phyloP scores from a whole-genome alignment of 192 early-diverging fungal genomes.

The Phlyctochytrium bullatum region DNA sequence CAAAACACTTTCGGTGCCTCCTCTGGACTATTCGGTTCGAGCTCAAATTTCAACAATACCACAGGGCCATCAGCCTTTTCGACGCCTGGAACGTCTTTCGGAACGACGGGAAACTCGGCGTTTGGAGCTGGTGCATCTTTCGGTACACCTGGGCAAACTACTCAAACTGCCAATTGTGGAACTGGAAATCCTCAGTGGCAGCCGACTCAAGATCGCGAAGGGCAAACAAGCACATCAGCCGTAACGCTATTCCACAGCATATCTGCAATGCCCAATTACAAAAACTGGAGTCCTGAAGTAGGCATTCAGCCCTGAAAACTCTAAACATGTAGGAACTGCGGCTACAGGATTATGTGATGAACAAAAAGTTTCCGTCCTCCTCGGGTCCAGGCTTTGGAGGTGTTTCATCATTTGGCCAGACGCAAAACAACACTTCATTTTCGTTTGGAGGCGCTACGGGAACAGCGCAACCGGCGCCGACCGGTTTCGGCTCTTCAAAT shows the following conservation, averaged over 20 bases:
- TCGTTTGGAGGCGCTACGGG: constrained; percentile 7
- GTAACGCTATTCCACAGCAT: constrained; percentile 64
- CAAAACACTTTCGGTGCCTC: too few species aligned
- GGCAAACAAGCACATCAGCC: constrained; percentile 35
- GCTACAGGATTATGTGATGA: constrained; percentile 81
- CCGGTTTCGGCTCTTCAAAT: constrained; percentile 3
- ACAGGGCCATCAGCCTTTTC: too few species aligned
- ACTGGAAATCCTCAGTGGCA: constrained; percentile 44
- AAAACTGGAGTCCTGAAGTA: constrained; percentile 79
- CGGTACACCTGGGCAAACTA: constrained; percentile 37
- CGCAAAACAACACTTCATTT: constrained; percentile 15
- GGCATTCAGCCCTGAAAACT: neutral
- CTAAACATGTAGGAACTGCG: constrained; percentile 65
- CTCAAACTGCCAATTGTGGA: constrained; percentile 37
- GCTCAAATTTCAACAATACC: too few species aligned
- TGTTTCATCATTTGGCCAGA: constrained; percentile 31
- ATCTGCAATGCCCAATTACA: constrained; percentile 83
- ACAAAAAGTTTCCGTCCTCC: constrained; percentile 61
- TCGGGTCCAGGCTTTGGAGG: constrained; percentile 45
- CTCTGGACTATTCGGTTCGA: too few species aligned
- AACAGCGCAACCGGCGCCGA: neutral
- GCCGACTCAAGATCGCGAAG: constrained; percentile 44
- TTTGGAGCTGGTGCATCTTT: constrained; percentile 42
- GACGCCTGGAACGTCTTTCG: too few species aligned
- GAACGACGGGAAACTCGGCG: constrained; percentile 30